Base-by-base conservation (phyloP, 106 monocot species). In the Acorus gramineus region DNA sequence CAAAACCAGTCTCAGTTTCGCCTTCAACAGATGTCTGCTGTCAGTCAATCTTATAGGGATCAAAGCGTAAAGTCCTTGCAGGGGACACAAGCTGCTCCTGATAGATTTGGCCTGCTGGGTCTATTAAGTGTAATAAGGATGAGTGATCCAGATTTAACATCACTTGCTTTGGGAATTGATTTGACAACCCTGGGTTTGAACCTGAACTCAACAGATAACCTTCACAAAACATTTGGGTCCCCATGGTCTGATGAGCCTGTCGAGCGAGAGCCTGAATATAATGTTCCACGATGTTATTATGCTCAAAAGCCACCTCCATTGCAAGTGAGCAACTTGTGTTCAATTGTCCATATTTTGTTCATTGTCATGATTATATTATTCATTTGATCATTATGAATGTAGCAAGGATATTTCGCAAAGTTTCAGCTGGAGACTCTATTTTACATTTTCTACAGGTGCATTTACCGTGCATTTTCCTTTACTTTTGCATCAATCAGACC, bases 141-240 rank as follows among this genome's bases (percentile, higher is more conserved):
- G 60, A 86, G 73, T 60, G 90, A 94, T 69, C 76, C 66, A 56
- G 84, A 94, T 66, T 60, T 94, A 11, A 62, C 94, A 68, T 79
- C 86, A 11, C 86, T 94, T 74, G 94, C 89, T 57, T 64, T 90
- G 60, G 94, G 94, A 46, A 86, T 94, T 66, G 94, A 94, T 68
- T 56, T 94, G 63, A 89, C 94, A 12, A 82, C 86, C 46, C 56
- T 94, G 68, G 90, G 94, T 43, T 78, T 94, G 76, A 90, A 84
- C 57, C 65, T 94, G 55, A 94, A 84, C 67, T 79, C 89, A 10
- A 53, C 68, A 7, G 94, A 90, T 44, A 82, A 83, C 71, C 81
- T 94, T 47, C 76, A 86, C 68, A 90, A 94, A 73, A 90, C 80
- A 49, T 94, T 94, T 82, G 75, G 77, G 42, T 90, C 89, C 11